Evolutionary conservation across 345 rosid species (phyloP), one percentile per base, ranked within the genome.

Genomic region (Combretum micranthum): DNA sequence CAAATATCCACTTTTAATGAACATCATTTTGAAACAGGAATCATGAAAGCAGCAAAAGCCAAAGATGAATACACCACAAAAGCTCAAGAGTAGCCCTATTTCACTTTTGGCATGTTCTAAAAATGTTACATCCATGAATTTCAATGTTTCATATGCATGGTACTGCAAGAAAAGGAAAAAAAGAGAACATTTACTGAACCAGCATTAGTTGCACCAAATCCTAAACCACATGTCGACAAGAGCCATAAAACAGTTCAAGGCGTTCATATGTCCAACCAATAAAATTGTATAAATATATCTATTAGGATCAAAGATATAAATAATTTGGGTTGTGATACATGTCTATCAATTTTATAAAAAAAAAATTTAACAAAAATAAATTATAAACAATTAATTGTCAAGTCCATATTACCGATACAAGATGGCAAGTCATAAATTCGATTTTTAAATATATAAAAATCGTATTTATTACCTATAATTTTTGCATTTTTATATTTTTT

Each of bases 131-230:
- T n/a, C n/a, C n/a, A 46, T 46, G 9, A 14, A 11, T 16, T 17
- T 46, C 16, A 46, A 46, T 14, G 17, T 46, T 46, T 15, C 16
- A 46, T 15, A 46, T 46, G 19, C 49, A 15, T 14, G 1, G 9
- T 14, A 46, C 19, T 46, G 14, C 49, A 46, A 14, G 9, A 46
- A 46, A 5, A 17, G 5, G 8, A 64, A 19, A 15, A 19, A 59
- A 75, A 44, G 32, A 37, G 32, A 37, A 67, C 67, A 62, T 56
- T 64, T 56, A 62, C 73, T 71, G 78, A 61, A 67, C 67, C 58
- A 61, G 71, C 85, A 78, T 74, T 83, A 74, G 82, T 69, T 74
- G 82, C 80, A 66, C 55, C 78, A 65, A 53, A 70, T 63, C 71
- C 56, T 44, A 52, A 77, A 73, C 59, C 60, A 68, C 72, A 69